These are phyloP conservation scores for Diaporthe amygdali DNA, from an alignment of 2,329 filamentous ascomycete genomes.

Conservation along the genomic window DNA sequence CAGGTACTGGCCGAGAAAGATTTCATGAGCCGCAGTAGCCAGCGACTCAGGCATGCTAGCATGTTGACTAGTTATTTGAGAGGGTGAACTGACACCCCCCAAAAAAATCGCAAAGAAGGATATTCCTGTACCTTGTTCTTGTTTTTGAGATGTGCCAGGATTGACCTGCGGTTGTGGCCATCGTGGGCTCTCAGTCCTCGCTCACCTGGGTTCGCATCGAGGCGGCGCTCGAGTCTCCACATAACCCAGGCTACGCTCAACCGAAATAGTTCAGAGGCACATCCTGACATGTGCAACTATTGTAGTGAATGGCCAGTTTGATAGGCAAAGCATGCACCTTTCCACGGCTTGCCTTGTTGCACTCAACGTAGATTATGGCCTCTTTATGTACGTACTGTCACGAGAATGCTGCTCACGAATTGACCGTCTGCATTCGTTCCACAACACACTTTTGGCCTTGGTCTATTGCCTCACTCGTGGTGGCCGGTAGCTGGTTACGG, in stretches of 20 bases:
- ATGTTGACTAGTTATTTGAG: not conserved
- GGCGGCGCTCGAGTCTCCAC: not conserved
- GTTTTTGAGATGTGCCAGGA: not conserved
- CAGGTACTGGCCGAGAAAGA: not conserved
- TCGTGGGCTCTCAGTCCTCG: too few species aligned
- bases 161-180: too few species aligned
- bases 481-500: not conserved
- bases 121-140: not conserved
- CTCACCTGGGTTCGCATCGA: not conserved
- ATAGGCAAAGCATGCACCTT: not conserved
- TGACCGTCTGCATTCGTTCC: not conserved
- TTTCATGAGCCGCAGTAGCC: not conserved
- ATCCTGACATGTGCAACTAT: not conserved
- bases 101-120: not conserved
- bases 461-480: conserved; percentile 7
- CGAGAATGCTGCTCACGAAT: not conserved
- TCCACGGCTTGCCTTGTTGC: not conserved
- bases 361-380: not conserved
- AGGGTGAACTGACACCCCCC: not conserved
- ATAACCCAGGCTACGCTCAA: too few species aligned
- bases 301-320: not conserved
- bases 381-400: not conserved
- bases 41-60: too few species aligned
- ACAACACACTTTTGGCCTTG: not conserved
- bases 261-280: too few species aligned